Conservation (phyloP, 257 asterid genomes). For the Rehmannia glutinosa region DNA sequence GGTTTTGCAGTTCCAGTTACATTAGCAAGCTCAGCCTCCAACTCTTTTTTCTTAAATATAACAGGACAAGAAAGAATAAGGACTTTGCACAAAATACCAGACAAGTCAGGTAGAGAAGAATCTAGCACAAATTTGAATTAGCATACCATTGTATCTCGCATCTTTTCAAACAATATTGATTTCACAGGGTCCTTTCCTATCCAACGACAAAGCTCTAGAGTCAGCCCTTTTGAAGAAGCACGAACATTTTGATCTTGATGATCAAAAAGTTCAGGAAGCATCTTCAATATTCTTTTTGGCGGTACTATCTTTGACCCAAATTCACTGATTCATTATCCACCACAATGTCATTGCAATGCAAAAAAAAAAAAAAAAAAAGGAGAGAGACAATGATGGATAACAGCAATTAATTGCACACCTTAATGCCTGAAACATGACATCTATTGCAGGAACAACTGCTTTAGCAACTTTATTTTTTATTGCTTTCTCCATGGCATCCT, state of each 20-base stretch:
- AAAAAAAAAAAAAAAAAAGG: slow-evolving; percentile 10
- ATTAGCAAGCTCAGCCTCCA: slow-evolving; percentile 91
- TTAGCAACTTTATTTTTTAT: slow-evolving; percentile 95
- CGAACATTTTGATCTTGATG: slow-evolving; percentile 99
- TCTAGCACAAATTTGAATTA: neutral
- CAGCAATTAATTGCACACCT: slow-evolving; percentile 49
- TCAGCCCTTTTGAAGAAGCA: slow-evolving; percentile 93
- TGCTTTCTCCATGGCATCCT: slow-evolving; percentile 99
- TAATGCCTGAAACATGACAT: slow-evolving; percentile 98
- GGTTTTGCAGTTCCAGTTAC: slow-evolving; percentile 83
- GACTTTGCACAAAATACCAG: neutral
- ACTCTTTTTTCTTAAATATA: slow-evolving; percentile 76
- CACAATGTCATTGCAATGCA: slow-evolving; percentile 25
- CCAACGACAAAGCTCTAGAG: slow-evolving; percentile 99
- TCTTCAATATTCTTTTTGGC: slow-evolving; percentile 92
- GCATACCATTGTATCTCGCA: slow-evolving; percentile 98
- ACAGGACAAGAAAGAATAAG: slow-evolving; percentile 18
- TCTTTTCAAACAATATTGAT: slow-evolving; percentile 88
- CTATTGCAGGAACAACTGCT: slow-evolving; percentile 97
- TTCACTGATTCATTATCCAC: slow-evolving; percentile 58
- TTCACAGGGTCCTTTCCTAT: slow-evolving; percentile 95
- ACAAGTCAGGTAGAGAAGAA: neutral
- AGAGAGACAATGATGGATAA: neutral
- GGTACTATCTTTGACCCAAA: slow-evolving; percentile 92
- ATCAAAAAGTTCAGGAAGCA: slow-evolving; percentile 98